Percentiles rank a stretch among this genome's conserved stretches.
Evolutionary conservation across 805 yeast genomes (phyloP).

Genomic region (Saccharomyces eubayanus): DNA sequence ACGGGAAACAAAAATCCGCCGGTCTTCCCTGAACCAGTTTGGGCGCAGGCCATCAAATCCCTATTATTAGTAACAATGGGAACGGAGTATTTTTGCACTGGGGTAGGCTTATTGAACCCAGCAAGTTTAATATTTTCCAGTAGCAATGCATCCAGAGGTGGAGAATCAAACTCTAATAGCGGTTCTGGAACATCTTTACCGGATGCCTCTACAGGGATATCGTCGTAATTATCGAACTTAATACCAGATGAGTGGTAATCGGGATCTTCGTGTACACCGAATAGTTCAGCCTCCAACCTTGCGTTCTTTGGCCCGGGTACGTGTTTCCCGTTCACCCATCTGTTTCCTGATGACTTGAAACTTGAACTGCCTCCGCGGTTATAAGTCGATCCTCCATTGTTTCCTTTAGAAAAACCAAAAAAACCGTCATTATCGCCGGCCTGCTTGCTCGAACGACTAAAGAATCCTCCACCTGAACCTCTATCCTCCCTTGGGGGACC

Average conservation of each 20-base stretch:
- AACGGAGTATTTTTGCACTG: slow-evolving; percentile 86
- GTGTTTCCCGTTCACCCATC: slow-evolving; percentile 80
- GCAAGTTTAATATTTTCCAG: slow-evolving; percentile 81
- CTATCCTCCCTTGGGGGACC: not conserved
- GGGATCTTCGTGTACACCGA: slow-evolving; percentile 61
- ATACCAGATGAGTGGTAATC: slow-evolving; percentile 84
- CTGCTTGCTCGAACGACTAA: not conserved
- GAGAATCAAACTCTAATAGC: slow-evolving; percentile 71
- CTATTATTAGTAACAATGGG: slow-evolving; percentile 82
- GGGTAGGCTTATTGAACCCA: slow-evolving; percentile 89
- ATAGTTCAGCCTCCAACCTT: slow-evolving; percentile 65
- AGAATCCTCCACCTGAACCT: not conserved
- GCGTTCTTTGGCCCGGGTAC: slow-evolving; percentile 67
- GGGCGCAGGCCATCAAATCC: slow-evolving; percentile 94
- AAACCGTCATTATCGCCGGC: slow-evolving; percentile 1
- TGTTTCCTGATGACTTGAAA: slow-evolving; percentile 38
- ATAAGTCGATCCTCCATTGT: slow-evolving; percentile 14
- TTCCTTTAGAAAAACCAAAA: slow-evolving; percentile 3
- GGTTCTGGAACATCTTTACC: slow-evolving; percentile 94
- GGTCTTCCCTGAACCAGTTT: slow-evolving; percentile 98
- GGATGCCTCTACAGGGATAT: slow-evolving; percentile 93
- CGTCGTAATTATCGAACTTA: slow-evolving; percentile 95
- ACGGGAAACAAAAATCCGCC: slow-evolving; percentile 98
- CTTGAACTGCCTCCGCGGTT: slow-evolving; percentile 23
- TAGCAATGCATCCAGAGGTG: slow-evolving; percentile 80